Evolutionary conservation across 2,329 filamentous ascomycete genomes (phyloP), one percentile per base, ranked within the genome.

Genomic region (Ophiostoma fasciatum): DNA sequence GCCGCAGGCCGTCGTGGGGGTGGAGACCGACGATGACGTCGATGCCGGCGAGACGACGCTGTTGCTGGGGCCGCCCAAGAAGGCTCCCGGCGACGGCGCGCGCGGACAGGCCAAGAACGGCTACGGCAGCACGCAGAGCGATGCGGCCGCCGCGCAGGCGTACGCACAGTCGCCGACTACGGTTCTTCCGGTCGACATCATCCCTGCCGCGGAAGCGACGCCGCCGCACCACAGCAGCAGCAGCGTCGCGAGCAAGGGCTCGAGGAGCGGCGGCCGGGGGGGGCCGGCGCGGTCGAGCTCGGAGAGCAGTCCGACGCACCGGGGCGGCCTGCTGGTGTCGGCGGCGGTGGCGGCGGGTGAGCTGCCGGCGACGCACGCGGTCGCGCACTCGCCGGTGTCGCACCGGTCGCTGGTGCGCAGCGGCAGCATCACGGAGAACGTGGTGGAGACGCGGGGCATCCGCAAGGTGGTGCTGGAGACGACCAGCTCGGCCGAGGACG

Each of bases 401-500:
- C 46, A 46, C 14, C 48, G 47, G 22, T 37, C 65, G 10, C 61
- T 64, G 5, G 74, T 76, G 6, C 66, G 79, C 38, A 82, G 76
- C 46, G 81, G 82, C 20, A 82, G 77, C 51, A 83, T 87, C 47
- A 84, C 80, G 0, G 80, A 87, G 55, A 82, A 80, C 42, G 62
- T 82, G n/a, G 61, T 85, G 38, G 78, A 87, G 49, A 64, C 77
- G 3, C 74, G 77, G 37, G 82, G 82, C 3, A 68, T 85, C 35
- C 72, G 74, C 44, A 88, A 88, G 57, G 71, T 84, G 30, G 71
- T 88, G 1, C 62, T 88, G 11, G 55, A 58, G 41, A 57, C 53
- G 7, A 51, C 45, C 3, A 55, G 51, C 40, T 55, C 54, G 11
- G 48, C 48, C 9, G 53, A 58, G n/a, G 53, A 57, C 9, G 57